phyloP scores from a whole-genome alignment of 148 eudicot genomes.

The Persicaria maculosa region DNA sequence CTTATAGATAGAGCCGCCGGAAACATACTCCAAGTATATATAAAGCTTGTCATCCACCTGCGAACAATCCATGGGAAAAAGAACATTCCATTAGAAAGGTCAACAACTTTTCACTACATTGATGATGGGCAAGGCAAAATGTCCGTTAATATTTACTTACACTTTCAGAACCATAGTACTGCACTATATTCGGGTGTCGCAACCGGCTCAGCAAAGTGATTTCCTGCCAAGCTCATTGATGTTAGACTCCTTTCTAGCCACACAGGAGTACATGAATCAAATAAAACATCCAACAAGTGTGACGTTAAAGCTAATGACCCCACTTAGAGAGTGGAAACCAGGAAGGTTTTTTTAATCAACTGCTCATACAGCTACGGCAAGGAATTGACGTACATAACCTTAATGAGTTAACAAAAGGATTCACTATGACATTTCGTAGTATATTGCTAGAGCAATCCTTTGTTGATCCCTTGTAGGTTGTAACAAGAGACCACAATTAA shows the following conservation, averaged over 20 bases:
- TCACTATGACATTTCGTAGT: neutral
- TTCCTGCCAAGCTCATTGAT: conserved; percentile 46
- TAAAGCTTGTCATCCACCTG: conserved; percentile 88
- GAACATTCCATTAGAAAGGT: conserved; percentile 1
- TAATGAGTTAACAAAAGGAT: neutral
- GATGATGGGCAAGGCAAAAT: neutral
- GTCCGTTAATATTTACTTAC: conserved; percentile 35
- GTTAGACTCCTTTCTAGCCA: conserved; percentile 7
- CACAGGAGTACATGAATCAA: conserved; percentile 2
- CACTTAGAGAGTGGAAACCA: conserved; percentile 2
- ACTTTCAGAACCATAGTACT: conserved; percentile 83
- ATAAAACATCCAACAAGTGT: neutral
- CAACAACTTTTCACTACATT: neutral
- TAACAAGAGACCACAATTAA: neutral
- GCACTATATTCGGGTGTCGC: conserved; percentile 95
- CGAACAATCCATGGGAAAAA: neutral
- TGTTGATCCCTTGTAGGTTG: neutral
- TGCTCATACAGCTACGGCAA: neutral
- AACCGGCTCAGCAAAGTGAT: conserved; percentile 68
- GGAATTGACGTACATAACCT: neutral
- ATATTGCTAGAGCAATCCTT: conserved; percentile 1
- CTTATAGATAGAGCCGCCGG: conserved; percentile 95
- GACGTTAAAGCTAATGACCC: neutral
- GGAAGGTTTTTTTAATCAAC: neutral
- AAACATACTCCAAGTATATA: conserved; percentile 93